phyloP scores from a whole-genome alignment of 1,139 yeast species.

The Debaryomycetaceae sp. region DNA sequence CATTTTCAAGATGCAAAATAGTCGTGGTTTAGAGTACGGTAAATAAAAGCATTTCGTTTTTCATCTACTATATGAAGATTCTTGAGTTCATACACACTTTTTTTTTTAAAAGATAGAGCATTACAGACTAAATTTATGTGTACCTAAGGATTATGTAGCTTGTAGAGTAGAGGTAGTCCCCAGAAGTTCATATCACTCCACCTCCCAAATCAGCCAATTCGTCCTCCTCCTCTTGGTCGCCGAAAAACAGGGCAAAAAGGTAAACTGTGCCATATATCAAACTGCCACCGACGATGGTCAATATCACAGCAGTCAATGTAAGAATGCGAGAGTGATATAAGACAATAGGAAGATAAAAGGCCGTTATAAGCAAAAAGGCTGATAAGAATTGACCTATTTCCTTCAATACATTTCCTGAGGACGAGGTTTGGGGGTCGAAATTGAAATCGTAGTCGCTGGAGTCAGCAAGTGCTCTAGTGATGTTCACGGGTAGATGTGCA shows the following conservation, averaged over 20 bases:
- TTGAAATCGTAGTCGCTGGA: constrained; percentile 44
- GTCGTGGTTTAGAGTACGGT: neutral
- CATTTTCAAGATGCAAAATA: constrained; percentile 1
- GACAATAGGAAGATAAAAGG: constrained; percentile 63
- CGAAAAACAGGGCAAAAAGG: constrained; percentile 69
- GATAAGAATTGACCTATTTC: constrained; percentile 70
- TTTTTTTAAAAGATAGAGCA: too few species aligned
- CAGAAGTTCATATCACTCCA: constrained; percentile 2
- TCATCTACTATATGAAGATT: neutral
- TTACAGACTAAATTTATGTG: too few species aligned
- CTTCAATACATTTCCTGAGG: constrained; percentile 27
- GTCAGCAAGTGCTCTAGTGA: constrained; percentile 30
- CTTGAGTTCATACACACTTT: neutral
- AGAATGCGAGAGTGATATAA: constrained; percentile 63
- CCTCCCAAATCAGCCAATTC: constrained; percentile 9
- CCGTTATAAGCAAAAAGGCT: constrained; percentile 64
- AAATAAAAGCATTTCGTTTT: neutral
- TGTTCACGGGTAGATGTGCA: constrained; percentile 67
- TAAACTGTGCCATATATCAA: constrained; percentile 72
- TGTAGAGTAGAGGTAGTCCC: neutral
- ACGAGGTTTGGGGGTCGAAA: constrained; percentile 36
- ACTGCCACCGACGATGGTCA: constrained; percentile 68
- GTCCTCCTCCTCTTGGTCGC: constrained; percentile 49
- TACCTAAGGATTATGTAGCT: too few species aligned
- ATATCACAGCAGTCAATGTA: constrained; percentile 52